These are phyloP conservation scores for Hibiscus tridactylites DNA, from an alignment of 345 rosid genomes.

Conservation along the genomic window DNA sequence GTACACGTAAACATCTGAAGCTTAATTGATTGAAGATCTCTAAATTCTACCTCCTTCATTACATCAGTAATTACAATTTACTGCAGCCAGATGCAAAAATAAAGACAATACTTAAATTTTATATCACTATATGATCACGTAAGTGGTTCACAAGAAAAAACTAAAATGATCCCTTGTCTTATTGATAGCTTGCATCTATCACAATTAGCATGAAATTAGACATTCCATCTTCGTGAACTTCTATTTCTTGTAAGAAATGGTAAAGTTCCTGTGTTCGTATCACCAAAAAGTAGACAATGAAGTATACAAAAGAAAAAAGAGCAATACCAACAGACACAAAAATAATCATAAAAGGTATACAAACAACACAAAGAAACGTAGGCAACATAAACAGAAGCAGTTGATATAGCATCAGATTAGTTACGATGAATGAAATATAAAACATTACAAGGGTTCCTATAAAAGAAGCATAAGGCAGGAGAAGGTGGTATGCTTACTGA, in stretches of 20 bases:
- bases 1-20: not conserved
- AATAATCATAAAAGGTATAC: not conserved
- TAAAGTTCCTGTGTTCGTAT: not conserved
- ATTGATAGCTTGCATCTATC: not conserved
- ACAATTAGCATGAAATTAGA: not conserved
- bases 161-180: not conserved
- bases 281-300: not conserved
- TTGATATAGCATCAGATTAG: not conserved
- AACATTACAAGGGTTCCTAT: not conserved
- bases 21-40: not conserved
- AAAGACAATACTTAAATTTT: not conserved
- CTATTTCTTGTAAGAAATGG: not conserved
- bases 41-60: not conserved
- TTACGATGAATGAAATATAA: not conserved
- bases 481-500: constrained; percentile 38
- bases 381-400: not conserved
- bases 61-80: not conserved
- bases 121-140: not conserved
- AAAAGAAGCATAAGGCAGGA: not conserved
- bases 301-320: not conserved
- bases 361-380: not conserved
- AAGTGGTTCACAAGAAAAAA: not conserved
- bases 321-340: not conserved
- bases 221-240: not conserved
- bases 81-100: not conserved